These are phyloP conservation scores for Trypanosoma mega DNA, from an alignment of 208 protist species.

Conservation along the genomic window DNA sequence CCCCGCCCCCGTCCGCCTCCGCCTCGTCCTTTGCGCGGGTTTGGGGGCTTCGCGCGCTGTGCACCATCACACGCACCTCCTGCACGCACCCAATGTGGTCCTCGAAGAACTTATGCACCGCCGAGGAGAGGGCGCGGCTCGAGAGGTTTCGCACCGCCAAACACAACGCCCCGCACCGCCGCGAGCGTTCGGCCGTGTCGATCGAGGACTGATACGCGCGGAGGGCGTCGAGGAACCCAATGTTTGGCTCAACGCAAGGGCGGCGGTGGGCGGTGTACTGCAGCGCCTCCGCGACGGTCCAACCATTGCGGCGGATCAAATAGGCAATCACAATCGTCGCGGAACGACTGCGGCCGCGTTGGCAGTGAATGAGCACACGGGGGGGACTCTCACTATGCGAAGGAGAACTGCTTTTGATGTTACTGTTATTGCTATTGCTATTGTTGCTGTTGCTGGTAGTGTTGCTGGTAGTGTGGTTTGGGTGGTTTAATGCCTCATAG, in stretches of 20 bases:
- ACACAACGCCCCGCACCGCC: constrained; percentile 47
- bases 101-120: constrained; percentile 68
- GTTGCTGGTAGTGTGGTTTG: neutral
- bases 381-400: too few species aligned
- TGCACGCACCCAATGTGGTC: constrained; percentile 62
- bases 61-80: constrained; percentile 43
- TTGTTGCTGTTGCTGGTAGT: neutral
- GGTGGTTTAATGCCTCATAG: constrained; percentile 32
- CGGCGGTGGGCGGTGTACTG: constrained; percentile 61
- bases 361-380: constrained; percentile 81
- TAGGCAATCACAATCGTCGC: constrained; percentile 85
- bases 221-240: constrained; percentile 79
- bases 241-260: constrained; percentile 69
- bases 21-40: neutral
- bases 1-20: neutral
- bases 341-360: constrained; percentile 81
- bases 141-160: constrained; percentile 56
- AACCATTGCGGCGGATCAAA: constrained; percentile 78
- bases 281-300: constrained; percentile 80
- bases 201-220: constrained; percentile 67
- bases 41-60: neutral
- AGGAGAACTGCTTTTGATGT: neutral
- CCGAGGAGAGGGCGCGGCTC: constrained; percentile 20
- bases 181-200: constrained; percentile 41
- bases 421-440: neutral